These are phyloP conservation scores for Capsella rubella DNA, from an alignment of 441 rosid species.

Conservation along the genomic window DNA sequence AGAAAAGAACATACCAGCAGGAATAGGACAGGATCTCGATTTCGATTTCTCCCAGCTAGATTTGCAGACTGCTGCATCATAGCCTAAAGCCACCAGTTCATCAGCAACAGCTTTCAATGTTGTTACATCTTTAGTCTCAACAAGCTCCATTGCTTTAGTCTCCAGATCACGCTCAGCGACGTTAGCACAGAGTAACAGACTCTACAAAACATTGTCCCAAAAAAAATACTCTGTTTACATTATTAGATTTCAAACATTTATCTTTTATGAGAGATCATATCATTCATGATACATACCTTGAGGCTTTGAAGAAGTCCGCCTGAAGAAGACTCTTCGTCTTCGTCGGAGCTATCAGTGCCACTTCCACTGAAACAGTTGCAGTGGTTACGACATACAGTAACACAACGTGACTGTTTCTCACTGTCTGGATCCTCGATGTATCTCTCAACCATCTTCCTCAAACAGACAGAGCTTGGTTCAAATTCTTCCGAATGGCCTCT, in stretches of 20 bases:
- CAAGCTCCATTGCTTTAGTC: constrained; percentile 51
- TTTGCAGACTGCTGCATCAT: constrained; percentile 74
- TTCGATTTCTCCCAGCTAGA: constrained; percentile 63
- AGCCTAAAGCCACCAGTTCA: constrained; percentile 60
- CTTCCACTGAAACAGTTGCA: constrained; percentile 63
- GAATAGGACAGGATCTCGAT: constrained; percentile 31
- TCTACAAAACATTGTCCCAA: constrained; percentile 43
- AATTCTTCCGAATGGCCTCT: constrained; percentile 51
- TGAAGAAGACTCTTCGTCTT: constrained; percentile 51
- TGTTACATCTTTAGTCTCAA: constrained; percentile 55
- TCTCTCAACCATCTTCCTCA: constrained; percentile 70
- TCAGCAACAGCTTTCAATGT: constrained; percentile 51
- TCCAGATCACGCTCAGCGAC: constrained; percentile 39
- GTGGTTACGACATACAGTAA: constrained; percentile 41
- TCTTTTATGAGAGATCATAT: neutral
- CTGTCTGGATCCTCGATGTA: constrained; percentile 63
- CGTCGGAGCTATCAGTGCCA: constrained; percentile 56
- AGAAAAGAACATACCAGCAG: constrained; percentile 60
- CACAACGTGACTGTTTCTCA: constrained; percentile 39
- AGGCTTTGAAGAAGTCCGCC: constrained; percentile 52
- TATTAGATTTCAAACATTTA: neutral
- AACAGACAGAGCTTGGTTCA: constrained; percentile 77
- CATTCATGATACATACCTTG: constrained; percentile 54
- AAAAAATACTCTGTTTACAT: neutral
- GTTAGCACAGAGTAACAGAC: constrained; percentile 55